Conservation (phyloP, 2,329 filamentous ascomycete genomes). For the Fusarium sacchari region DNA sequence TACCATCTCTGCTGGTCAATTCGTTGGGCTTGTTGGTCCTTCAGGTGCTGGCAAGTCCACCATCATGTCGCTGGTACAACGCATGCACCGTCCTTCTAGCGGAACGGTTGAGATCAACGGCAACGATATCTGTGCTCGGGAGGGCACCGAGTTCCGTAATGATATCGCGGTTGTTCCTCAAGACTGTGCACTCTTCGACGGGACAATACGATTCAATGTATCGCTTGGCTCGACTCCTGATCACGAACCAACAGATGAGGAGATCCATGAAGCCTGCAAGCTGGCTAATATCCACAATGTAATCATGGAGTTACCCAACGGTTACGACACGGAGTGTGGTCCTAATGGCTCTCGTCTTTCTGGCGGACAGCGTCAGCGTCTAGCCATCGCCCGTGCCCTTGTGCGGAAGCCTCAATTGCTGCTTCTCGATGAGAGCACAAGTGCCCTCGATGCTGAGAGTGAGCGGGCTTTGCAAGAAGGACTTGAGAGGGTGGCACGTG, state of each 20-base stretch:
- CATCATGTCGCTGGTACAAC: slow-evolving; percentile 65
- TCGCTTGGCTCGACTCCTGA: slow-evolving; percentile 64
- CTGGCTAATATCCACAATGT: slow-evolving; percentile 77
- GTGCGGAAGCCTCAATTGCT: slow-evolving; percentile 77
- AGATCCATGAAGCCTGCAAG: slow-evolving; percentile 73
- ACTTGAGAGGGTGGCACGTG: slow-evolving; percentile 65
- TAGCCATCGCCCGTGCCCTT: slow-evolving; percentile 81
- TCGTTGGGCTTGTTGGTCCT: slow-evolving; percentile 72
- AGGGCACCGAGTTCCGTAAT: slow-evolving; percentile 59
- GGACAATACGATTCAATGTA: slow-evolving; percentile 66
- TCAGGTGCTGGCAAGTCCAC: slow-evolving; percentile 76
- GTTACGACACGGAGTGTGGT: slow-evolving; percentile 73
- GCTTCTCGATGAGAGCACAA: slow-evolving; percentile 85
- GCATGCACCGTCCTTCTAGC: slow-evolving; percentile 57
- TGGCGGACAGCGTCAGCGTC: slow-evolving; percentile 81
- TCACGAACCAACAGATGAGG: slow-evolving; percentile 64
- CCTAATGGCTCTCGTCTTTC: slow-evolving; percentile 80
- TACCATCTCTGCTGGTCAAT: slow-evolving; percentile 66
- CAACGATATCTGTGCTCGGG: slow-evolving; percentile 55
- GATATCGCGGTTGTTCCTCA: slow-evolving; percentile 67
- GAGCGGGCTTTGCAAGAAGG: slow-evolving; percentile 74
- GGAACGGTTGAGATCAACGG: slow-evolving; percentile 58
- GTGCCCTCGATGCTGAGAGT: slow-evolving; percentile 77
- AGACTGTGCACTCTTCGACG: slow-evolving; percentile 67
- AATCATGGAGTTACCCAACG: slow-evolving; percentile 69